Evolutionary conservation across 2,329 filamentous ascomycete genomes (phyloP).

Genomic region (Penicillium sp.): DNA sequence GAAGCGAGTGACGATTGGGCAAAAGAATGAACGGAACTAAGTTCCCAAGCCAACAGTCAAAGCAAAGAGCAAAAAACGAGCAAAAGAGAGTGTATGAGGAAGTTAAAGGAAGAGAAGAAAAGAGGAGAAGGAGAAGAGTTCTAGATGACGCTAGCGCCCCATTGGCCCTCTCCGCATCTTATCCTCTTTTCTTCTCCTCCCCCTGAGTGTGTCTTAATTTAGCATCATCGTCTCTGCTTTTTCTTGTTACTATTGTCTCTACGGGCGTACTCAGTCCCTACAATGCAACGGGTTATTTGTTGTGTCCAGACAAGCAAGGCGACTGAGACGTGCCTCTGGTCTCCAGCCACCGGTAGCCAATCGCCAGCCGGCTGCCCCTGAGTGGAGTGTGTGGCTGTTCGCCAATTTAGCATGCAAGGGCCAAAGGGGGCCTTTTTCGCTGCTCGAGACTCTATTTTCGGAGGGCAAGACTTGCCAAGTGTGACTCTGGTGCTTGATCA

Average conservation of each 20-base stretch:
- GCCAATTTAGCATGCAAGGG: conserved; percentile 1
- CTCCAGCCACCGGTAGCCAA: conserved; percentile 31
- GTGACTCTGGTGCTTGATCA: not conserved
- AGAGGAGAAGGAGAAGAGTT: conserved; percentile 25
- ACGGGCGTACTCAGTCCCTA: not conserved
- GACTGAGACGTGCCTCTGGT: not conserved
- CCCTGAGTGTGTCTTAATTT: conserved; percentile 16
- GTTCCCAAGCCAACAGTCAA: conserved; percentile 27
- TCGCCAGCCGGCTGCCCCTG: conserved; percentile 21
- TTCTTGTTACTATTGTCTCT: not conserved
- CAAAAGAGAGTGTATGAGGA: conserved; percentile 21
- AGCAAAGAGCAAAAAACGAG: conserved; percentile 18
- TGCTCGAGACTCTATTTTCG: not conserved
- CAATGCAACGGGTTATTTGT: not conserved
- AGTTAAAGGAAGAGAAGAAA: conserved; percentile 18
- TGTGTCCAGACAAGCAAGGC: conserved; percentile 16
- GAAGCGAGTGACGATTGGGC: not conserved
- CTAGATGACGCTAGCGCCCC: conserved; percentile 16
- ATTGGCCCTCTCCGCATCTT: conserved; percentile 5
- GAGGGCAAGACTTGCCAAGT: not conserved
- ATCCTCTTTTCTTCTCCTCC: not conserved
- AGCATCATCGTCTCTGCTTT: not conserved
- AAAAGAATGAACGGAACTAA: conserved; percentile 11
- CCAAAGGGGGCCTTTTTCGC: not conserved
- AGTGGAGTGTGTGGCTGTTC: conserved; percentile 6